Evolutionary conservation across 768 basidiomycete species (phyloP).

Genomic region (button mushroom (Agaricus bisporus)): DNA sequence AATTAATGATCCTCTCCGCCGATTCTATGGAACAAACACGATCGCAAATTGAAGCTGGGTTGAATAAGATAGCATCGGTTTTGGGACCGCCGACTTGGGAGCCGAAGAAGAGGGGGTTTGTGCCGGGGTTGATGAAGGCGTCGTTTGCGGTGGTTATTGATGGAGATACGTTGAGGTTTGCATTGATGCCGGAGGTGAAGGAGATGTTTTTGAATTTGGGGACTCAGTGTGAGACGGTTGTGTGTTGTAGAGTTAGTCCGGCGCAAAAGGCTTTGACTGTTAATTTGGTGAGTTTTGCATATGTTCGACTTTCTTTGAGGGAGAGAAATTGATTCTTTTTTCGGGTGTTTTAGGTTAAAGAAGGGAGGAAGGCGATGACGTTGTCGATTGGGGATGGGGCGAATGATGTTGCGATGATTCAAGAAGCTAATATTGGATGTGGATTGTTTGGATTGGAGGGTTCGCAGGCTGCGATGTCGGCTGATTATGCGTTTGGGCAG

Average conservation of each 20-base stretch:
- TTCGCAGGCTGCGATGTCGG: slow-evolving; percentile 98
- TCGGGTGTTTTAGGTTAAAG: slow-evolving; percentile 66
- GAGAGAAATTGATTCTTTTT: slow-evolving; percentile 1
- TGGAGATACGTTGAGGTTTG: slow-evolving; percentile 85
- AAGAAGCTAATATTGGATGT: slow-evolving; percentile 97
- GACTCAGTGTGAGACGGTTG: slow-evolving; percentile 96
- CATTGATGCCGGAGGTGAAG: slow-evolving; percentile 73
- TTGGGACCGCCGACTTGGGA: slow-evolving; percentile 69
- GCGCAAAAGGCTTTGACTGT: slow-evolving; percentile 98
- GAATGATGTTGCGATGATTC: slow-evolving; percentile 99
- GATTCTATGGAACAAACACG: slow-evolving; percentile 70
- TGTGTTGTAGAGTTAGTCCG: slow-evolving; percentile 96
- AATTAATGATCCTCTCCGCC: slow-evolving; percentile 94
- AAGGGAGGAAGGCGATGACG: slow-evolving; percentile 94
- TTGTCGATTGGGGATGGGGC: slow-evolving; percentile 95
- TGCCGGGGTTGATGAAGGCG: slow-evolving; percentile 50
- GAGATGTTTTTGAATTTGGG: slow-evolving; percentile 84
- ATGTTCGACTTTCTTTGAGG: neutral
- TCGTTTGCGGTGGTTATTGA: slow-evolving; percentile 95
- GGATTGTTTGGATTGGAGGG: slow-evolving; percentile 93
- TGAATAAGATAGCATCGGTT: slow-evolving; percentile 91
- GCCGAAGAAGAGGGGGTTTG: slow-evolving; percentile 57
- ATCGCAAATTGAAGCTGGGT: slow-evolving; percentile 82
- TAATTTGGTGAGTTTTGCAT: slow-evolving; percentile 56
- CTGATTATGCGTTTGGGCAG: slow-evolving; percentile 97